Evolutionary conservation across 2,329 filamentous ascomycete genomes (phyloP).

Genomic region (Claviceps digitariae): DNA sequence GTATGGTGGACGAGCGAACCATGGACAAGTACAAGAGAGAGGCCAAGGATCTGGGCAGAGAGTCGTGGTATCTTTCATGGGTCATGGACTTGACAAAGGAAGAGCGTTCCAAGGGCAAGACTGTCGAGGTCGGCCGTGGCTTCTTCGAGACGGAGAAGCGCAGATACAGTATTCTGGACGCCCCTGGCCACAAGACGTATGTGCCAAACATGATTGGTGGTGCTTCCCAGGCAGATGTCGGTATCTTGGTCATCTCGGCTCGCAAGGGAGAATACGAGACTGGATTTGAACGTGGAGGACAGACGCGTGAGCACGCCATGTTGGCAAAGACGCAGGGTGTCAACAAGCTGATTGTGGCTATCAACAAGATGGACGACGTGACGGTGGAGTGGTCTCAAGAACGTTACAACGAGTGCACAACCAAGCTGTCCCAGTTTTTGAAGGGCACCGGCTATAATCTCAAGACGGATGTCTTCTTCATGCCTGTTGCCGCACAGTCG

Average conservation of each 20-base stretch:
- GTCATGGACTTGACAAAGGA: conserved; percentile 95
- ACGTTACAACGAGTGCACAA: conserved; percentile 83
- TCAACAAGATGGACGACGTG: conserved; percentile 99
- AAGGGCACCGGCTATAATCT: conserved; percentile 90
- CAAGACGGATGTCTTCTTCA: conserved; percentile 86
- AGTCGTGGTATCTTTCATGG: conserved; percentile 99
- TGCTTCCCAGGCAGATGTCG: conserved; percentile 84
- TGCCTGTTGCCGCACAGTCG: conserved; percentile 89
- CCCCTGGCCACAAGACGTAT: conserved; percentile 94
- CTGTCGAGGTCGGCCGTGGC: conserved; percentile 88
- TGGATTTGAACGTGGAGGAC: conserved; percentile 89
- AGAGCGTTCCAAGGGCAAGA: conserved; percentile 92
- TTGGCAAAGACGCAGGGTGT: conserved; percentile 97
- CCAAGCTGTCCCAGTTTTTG: conserved; percentile 75
- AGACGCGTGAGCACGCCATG: conserved; percentile 95
- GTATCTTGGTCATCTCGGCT: conserved; percentile 88
- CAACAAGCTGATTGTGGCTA: conserved; percentile 85
- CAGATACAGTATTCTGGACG: conserved; percentile 91
- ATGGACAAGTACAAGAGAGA: conserved; percentile 97
- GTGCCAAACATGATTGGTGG: conserved; percentile 98
- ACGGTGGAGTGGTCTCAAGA: conserved; percentile 94
- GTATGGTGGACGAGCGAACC: conserved; percentile 98
- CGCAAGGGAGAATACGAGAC: conserved; percentile 99
- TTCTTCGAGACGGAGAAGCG: conserved; percentile 97
- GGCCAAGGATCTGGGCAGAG: conserved; percentile 88